Conservation (phyloP, 805 yeast genomes). For the Zygosaccharomyces bisporus region DNA sequence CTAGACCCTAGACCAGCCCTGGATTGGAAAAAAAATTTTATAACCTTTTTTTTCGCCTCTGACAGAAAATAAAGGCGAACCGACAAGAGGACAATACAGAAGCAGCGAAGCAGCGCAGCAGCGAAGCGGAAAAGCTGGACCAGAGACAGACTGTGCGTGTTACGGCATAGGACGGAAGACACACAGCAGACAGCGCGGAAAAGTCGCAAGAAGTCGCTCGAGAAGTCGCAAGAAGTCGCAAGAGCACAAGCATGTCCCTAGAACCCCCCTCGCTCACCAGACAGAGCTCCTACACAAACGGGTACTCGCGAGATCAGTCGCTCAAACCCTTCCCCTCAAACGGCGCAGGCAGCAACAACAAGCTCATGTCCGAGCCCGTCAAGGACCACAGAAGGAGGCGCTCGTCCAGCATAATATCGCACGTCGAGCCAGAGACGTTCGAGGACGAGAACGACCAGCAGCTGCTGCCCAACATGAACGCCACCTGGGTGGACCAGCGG, state of each 20-base stretch:
- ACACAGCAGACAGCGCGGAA: too few relatives aligned
- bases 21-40: too few relatives aligned
- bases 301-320: constrained; percentile 14
- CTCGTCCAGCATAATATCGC: constrained; percentile 85
- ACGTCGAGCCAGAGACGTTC: constrained; percentile 86
- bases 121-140: too few relatives aligned
- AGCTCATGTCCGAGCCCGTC: constrained; percentile 29
- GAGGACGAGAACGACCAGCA: constrained; percentile 92
- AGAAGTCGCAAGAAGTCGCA: too few relatives aligned
- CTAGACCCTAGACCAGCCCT: too few relatives aligned
- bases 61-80: too few relatives aligned
- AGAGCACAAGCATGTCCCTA: constrained; percentile 1
- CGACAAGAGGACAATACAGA: too few relatives aligned
- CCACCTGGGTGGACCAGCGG: constrained; percentile 92
- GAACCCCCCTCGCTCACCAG: constrained; percentile 8
- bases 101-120: too few relatives aligned
- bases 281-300: constrained; percentile 6
- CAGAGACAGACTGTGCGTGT: too few relatives aligned
- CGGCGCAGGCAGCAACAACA: constrained; percentile 13
- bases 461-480: constrained; percentile 83
- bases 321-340: constrained; percentile 34
- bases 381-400: constrained; percentile 55
- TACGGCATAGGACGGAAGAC: too few relatives aligned
- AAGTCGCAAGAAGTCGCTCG: too few relatives aligned
- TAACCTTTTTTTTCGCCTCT: too few relatives aligned